phyloP scores from a whole-genome alignment of 257 asterid species.

The Solanum habrochaites region DNA sequence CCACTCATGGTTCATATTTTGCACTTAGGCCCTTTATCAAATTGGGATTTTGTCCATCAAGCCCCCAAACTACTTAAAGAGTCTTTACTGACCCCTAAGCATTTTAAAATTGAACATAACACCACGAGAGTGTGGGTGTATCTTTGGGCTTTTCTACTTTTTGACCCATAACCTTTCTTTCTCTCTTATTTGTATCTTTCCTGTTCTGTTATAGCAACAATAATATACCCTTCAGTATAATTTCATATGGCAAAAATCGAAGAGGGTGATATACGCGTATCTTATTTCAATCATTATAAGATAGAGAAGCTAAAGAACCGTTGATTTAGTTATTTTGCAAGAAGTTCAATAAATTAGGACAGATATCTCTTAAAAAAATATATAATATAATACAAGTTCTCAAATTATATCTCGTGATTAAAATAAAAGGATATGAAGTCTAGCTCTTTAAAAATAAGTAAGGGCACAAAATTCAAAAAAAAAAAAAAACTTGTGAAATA shows the following conservation, averaged over 20 bases:
- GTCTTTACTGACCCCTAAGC: neutral
- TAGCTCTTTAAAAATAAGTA: neutral
- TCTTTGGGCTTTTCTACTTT: neutral
- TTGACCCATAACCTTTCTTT: neutral
- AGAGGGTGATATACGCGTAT: neutral
- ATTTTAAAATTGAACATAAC: neutral
- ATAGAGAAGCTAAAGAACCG: neutral
- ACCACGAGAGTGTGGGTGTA: neutral
- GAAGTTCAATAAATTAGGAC: too few species aligned
- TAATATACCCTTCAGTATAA: too few species aligned
- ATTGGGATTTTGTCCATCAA: neutral
- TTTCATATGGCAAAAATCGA: neutral
- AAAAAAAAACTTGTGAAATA: neutral
- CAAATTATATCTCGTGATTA: neutral
- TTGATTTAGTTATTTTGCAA: neutral
- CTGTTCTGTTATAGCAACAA: neutral
- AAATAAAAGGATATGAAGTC: neutral
- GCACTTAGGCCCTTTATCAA: neutral
- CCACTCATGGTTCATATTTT: neutral
- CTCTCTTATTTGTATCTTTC: neutral
- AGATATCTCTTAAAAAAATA: too few species aligned
- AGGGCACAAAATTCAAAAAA: neutral
- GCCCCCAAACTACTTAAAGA: neutral
- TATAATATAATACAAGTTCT: neutral
- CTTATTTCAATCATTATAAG: neutral